Evolutionary conservation across 2,329 filamentous ascomycete species (phyloP), one percentile per base, ranked within the genome.

Genomic region (Colletotrichum viniferum): DNA sequence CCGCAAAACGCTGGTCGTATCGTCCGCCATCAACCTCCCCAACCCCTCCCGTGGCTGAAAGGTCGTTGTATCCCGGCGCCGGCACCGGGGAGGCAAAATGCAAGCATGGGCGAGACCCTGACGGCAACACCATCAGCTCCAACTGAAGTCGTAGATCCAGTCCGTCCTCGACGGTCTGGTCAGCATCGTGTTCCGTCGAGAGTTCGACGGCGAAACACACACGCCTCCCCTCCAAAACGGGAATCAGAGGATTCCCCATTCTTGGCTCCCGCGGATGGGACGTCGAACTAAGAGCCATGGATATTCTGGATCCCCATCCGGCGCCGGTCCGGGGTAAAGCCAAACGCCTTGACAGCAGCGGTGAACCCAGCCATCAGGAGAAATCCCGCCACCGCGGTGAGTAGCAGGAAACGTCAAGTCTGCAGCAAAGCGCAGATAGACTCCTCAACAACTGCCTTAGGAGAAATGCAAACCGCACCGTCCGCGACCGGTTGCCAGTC

Each of bases 271-370:
- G 21, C 26, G 38, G 7, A 16, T 38, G 26, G 26, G 21, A 16
- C 24, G 28, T 32, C 7, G 30, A 28, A 34, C 38, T n/a, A 43
- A 52, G 6, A 12, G 36, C 30, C 36, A 66, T 58, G 26, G 26
- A 16, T 34, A 48, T 70, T 36, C 71, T 70, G 48, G 34, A 52
- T 58, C 26, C 55, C 30, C 21, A 62, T 55, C 72, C 72, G 68
- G 72, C 30, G 34, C 68, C 62, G 26, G 32, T 67, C 56, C 66
- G 43, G 55, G 43, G 62, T 24, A 48, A 75, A 73, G 21, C 34
- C 56, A 64, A 26, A 75, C 63, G 69, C 63, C 63, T 56, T 68
- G 58, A 72, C 34, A 73, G 55, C 69, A 73, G 73, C 73, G 73
- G 69, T 75, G 73, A 75, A 68, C 69, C 73, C 69, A 48, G 72